These are phyloP conservation scores for Solanum okadae DNA, from an alignment of 257 asterid species.

Conservation along the genomic window DNA sequence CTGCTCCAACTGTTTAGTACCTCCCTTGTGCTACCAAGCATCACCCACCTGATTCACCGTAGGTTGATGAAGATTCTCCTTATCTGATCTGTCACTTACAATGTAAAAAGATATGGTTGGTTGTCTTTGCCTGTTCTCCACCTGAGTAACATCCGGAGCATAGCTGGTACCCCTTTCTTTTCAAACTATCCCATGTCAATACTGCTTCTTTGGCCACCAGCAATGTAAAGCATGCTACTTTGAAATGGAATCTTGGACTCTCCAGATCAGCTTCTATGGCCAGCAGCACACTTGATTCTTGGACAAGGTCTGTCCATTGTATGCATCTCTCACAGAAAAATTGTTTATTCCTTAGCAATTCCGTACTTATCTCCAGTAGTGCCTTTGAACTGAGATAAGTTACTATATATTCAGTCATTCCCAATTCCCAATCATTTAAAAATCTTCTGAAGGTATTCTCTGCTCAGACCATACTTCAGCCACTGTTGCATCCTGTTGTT, in stretches of 20 bases:
- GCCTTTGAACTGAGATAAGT: background rate
- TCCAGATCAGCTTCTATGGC: background rate
- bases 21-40: background rate
- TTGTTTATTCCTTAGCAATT: background rate
- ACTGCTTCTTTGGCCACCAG: background rate
- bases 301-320: background rate
- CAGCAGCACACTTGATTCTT: background rate
- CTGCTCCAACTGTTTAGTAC: background rate
- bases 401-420: background rate
- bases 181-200: background rate
- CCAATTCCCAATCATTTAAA: background rate
- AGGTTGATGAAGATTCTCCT: background rate
- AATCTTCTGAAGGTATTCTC: background rate
- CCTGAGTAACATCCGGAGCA: background rate
- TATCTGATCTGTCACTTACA: background rate
- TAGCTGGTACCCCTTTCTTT: background rate
- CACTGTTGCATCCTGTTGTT: background rate
- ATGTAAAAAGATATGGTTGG: background rate
- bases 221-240: background rate
- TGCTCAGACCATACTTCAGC: background rate
- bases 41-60: background rate
- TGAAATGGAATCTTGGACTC: background rate
- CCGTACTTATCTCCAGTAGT: background rate
- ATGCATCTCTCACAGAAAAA: background rate
- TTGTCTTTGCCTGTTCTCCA: background rate